A percentile compares a stretch with the other conserved stretches of the same genome.
These are phyloP conservation scores for Cicer judaicum DNA, from an alignment of 306 rosid species.

Conservation along the genomic window DNA sequence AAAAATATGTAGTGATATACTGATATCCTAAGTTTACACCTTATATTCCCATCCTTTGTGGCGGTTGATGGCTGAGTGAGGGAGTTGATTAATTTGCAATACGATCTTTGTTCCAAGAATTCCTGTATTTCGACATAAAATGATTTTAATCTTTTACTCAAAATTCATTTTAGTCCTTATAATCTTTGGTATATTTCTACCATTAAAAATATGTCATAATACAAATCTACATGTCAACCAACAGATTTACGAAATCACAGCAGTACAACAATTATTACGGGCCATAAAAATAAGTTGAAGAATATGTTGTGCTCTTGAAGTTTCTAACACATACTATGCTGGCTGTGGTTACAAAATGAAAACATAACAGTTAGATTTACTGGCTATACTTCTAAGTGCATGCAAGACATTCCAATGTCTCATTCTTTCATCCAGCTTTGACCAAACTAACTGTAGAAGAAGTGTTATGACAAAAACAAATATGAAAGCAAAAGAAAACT, in stretches of 20 bases:
- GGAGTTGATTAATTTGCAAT: too few relatives aligned
- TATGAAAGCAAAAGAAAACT: slow-evolving; percentile 22
- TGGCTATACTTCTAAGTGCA: slow-evolving; percentile 40
- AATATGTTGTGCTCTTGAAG: slow-evolving; percentile 33
- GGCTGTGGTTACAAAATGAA: slow-evolving; percentile 41
- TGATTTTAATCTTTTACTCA: too few relatives aligned
- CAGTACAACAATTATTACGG: slow-evolving; percentile 36
- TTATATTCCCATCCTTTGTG: too few relatives aligned
- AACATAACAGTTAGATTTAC: slow-evolving; percentile 35
- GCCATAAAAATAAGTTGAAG: slow-evolving; percentile 36
- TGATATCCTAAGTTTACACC: too few relatives aligned
- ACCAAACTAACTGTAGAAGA: slow-evolving; percentile 41
- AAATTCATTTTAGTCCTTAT: too few relatives aligned
- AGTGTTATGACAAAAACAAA: slow-evolving; percentile 14
- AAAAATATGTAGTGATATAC: too few relatives aligned
- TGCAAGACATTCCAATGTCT: slow-evolving; percentile 32
- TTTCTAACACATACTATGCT: slow-evolving; percentile 32
- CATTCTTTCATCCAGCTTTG: slow-evolving; percentile 43
- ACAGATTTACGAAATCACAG: slow-evolving; percentile 25
- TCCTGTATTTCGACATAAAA: too few relatives aligned
- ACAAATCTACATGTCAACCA: slow-evolving; percentile 29
- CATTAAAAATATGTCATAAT: slow-evolving; percentile 22
- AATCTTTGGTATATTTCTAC: background rate
- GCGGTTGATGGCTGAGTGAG: too few relatives aligned
- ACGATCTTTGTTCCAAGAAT: too few relatives aligned